phyloP scores from a whole-genome alignment of 148 eudicot species.

The Spergularia marina region DNA sequence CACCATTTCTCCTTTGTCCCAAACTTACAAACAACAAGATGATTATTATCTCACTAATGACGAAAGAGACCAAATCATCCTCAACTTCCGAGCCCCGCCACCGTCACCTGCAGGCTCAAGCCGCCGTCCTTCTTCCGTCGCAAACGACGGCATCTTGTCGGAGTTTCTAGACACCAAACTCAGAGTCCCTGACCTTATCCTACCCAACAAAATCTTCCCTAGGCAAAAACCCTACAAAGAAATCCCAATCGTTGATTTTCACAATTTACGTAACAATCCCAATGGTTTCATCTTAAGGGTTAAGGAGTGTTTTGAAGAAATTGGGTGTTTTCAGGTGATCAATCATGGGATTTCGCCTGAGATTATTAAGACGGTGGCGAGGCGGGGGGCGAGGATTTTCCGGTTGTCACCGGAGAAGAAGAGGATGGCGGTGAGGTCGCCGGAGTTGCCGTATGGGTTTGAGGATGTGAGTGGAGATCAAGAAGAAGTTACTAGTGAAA shows the following conservation, averaged over 20 bases:
- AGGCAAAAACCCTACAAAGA: slow-evolving; percentile 43
- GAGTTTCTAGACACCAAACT: slow-evolving; percentile 62
- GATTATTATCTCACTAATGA: background rate
- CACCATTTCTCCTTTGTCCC: slow-evolving; percentile 14
- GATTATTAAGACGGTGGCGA: slow-evolving; percentile 26
- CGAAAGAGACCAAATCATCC: slow-evolving; percentile 18
- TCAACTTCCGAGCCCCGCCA: slow-evolving; percentile 83
- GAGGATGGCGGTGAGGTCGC: slow-evolving; percentile 36
- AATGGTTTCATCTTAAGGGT: slow-evolving; percentile 3
- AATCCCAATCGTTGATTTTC: slow-evolving; percentile 52
- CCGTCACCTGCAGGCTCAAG: slow-evolving; percentile 77
- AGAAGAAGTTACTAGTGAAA: slow-evolving; percentile 32
- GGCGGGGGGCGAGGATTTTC: slow-evolving; percentile 44
- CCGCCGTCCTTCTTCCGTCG: slow-evolving; percentile 54
- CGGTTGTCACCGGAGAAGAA: slow-evolving; percentile 47
- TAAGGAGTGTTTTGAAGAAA: slow-evolving; percentile 29
- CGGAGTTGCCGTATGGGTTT: slow-evolving; percentile 51
- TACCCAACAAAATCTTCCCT: slow-evolving; percentile 74
- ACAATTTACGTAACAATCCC: background rate
- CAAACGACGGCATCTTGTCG: slow-evolving; percentile 65
- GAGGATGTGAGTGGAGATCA: slow-evolving; percentile 56
- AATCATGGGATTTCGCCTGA: slow-evolving; percentile 59
- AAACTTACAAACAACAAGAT: slow-evolving; percentile 1
- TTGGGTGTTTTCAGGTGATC: slow-evolving; percentile 66
- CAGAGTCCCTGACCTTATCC: slow-evolving; percentile 64